A percentile compares a stretch with the other conserved stretches of the same genome.
Conservation (phyloP, 345 rosid genomes). For the Melastoma malabathricum region DNA sequence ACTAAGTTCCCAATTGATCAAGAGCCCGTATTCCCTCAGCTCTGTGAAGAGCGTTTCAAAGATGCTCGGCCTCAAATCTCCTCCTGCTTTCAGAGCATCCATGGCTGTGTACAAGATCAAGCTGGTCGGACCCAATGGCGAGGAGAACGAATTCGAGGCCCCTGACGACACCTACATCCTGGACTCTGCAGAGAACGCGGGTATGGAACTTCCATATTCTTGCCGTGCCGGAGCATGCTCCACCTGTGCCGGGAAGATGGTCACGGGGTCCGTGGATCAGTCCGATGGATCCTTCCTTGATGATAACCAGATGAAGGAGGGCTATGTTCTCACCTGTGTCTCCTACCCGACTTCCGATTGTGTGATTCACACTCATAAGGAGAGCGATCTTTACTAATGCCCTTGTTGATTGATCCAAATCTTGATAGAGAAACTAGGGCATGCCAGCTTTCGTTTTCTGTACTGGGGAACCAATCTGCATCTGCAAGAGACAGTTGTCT, state of each 20-base stretch:
- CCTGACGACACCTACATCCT: slow-evolving; percentile 36
- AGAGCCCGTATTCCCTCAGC: slow-evolving; percentile 12
- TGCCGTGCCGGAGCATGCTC: slow-evolving; percentile 57
- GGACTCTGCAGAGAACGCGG: slow-evolving; percentile 42
- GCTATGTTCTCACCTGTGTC: slow-evolving; percentile 37
- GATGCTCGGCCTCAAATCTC: slow-evolving; percentile 23
- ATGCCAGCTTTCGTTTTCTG: too few relatives aligned
- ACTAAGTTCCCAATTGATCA: slow-evolving; percentile 8
- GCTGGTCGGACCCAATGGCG: slow-evolving; percentile 35
- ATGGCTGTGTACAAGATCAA: slow-evolving; percentile 35
- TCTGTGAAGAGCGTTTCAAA: slow-evolving; percentile 14
- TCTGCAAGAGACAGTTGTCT: too few relatives aligned
- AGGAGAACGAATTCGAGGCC: slow-evolving; percentile 33
- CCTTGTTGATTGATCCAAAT: too few relatives aligned
- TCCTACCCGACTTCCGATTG: slow-evolving; percentile 40
- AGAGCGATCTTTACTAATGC: slow-evolving; percentile 21
- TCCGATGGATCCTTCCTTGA: slow-evolving; percentile 49
- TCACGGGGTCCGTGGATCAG: slow-evolving; percentile 37
- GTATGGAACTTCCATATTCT: slow-evolving; percentile 42
- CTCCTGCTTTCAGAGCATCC: slow-evolving; percentile 23
- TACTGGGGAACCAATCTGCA: too few relatives aligned
- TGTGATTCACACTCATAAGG: slow-evolving; percentile 48
- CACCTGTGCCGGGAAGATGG: slow-evolving; percentile 37
- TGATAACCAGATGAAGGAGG: slow-evolving; percentile 32
- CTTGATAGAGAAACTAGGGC: too few relatives aligned